A percentile compares a stretch with the other conserved stretches of the same genome.
phyloP scores from a whole-genome alignment of 2,329 filamentous ascomycete genomes.

The Beauveria varroae region DNA sequence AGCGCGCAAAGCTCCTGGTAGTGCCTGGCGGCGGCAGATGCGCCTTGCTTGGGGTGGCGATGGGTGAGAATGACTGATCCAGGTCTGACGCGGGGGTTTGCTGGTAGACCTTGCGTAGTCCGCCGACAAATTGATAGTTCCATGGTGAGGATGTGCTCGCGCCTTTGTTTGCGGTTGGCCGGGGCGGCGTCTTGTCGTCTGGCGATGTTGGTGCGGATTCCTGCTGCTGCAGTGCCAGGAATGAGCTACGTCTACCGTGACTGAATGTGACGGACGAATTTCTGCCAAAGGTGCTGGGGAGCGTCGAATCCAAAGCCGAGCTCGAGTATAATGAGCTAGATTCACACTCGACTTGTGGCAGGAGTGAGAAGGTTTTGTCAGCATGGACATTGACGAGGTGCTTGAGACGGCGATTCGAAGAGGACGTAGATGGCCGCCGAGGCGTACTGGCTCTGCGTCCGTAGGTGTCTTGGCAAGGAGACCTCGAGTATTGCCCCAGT shows the following conservation, averaged over 20 bases:
- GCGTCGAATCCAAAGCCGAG: conserved; percentile 39
- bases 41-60: conserved; percentile 16
- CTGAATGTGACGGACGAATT: conserved; percentile 36
- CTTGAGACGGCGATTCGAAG: conserved; percentile 21
- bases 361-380: conserved; percentile 52
- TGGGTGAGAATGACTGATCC: neutral
- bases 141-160: conserved; percentile 32
- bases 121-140: conserved; percentile 48
- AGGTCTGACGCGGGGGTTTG: conserved; percentile 22
- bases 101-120: conserved; percentile 44
- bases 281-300: conserved; percentile 42
- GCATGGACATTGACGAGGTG: conserved; percentile 43
- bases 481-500: neutral
- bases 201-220: conserved; percentile 19
- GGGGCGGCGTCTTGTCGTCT: conserved; percentile 1
- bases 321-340: conserved; percentile 24
- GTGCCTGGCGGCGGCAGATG: neutral
- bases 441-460: conserved; percentile 12
- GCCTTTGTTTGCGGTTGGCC: neutral
- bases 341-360: conserved; percentile 26
- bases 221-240: conserved; percentile 41
- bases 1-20: neutral
- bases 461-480: neutral
- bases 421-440: conserved; percentile 19
- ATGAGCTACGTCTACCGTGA: conserved; percentile 41